Evolutionary conservation across 2,329 filamentous ascomycete species (phyloP).

Genomic region (Ophiostoma ulmi): DNA sequence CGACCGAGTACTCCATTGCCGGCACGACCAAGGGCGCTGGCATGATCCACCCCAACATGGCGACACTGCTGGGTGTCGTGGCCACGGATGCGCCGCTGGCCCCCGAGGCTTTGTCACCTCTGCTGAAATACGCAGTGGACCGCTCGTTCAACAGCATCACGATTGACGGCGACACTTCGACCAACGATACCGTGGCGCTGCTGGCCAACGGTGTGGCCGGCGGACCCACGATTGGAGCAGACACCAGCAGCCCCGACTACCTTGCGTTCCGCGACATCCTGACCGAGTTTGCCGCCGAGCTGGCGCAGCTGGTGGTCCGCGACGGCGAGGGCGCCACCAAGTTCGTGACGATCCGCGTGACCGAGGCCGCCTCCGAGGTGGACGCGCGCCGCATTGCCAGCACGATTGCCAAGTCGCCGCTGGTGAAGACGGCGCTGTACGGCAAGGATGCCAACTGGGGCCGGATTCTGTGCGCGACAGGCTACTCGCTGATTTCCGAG

Average conservation of each 20-base stretch:
- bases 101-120: constrained; percentile 57
- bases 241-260: constrained; percentile 56
- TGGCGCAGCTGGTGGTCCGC: constrained; percentile 88
- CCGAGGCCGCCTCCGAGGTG: constrained; percentile 62
- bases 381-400: constrained; percentile 76
- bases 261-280: constrained; percentile 65
- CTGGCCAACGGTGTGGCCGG: constrained; percentile 94
- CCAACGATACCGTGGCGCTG: constrained; percentile 91
- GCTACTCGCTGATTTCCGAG: constrained; percentile 65
- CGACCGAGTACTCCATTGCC: constrained; percentile 75
- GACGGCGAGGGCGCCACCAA: constrained; percentile 98
- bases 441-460: constrained; percentile 99
- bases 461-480: constrained; percentile 88
- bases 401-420: constrained; percentile 81
- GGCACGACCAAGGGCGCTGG: constrained; percentile 97
- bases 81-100: constrained; percentile 85
- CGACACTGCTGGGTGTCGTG: constrained; percentile 84
- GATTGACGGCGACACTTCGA: constrained; percentile 94
- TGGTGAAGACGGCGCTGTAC: constrained; percentile 96
- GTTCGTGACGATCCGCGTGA: constrained; percentile 88
- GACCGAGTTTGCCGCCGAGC: constrained; percentile 70
- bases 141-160: constrained; percentile 95
- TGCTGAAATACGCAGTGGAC: constrained; percentile 70
- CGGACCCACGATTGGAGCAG: constrained; percentile 56
- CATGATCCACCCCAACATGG: constrained; percentile 99